Evolutionary conservation across 1,139 yeast species (phyloP), one percentile per base, ranked within the genome.

Genomic region (Magnusiomyces ingens): DNA sequence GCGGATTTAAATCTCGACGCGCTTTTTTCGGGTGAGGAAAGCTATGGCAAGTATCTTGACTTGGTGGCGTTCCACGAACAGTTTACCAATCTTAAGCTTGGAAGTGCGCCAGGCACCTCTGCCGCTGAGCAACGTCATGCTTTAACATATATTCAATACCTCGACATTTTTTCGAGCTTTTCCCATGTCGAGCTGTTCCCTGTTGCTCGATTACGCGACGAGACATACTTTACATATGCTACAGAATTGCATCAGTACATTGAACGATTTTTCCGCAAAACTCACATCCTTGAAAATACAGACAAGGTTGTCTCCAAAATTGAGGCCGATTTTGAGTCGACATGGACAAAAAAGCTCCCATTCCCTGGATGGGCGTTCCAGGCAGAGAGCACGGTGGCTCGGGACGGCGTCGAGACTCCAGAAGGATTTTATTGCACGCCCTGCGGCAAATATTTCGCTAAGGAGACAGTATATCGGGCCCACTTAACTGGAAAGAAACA

Each of bases 401-500:
- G 22, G 6, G 58, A 47, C 37, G 55, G 49, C n/a, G 50, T 52
- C 8, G 55, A 55, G 26, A 55, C 57, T 12, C 50, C 52, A 1
- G 22, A 55, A 38, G 57, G 57, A 13, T 50, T 63, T 51, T 84
- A 69, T 61, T 93, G 98, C 64, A 61, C 69, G 4, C 77, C 79
- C 0, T 93, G 98, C 66, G 75, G 78, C 41, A 85, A 81, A 62
- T 55, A 65, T 37, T 90, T 89, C 66, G 71, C 86, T 12, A 85
- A 84, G 53, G 72, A 72, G 38, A 71, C 89, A 0, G 94, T 88
- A 0, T 90, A 75, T 64, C 70, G 76, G 10, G 82, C 79, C 1
- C 98, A 93, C 71, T 67, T 89, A 36, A 60, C 64, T 1, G 96
- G 97, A 1, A 86, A 86, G 64, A 85, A 84, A 61, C 98, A 93